These are phyloP conservation scores for Globisporangium iwayamae DNA, from an alignment of 352 stramenopile species.

Conservation along the genomic window DNA sequence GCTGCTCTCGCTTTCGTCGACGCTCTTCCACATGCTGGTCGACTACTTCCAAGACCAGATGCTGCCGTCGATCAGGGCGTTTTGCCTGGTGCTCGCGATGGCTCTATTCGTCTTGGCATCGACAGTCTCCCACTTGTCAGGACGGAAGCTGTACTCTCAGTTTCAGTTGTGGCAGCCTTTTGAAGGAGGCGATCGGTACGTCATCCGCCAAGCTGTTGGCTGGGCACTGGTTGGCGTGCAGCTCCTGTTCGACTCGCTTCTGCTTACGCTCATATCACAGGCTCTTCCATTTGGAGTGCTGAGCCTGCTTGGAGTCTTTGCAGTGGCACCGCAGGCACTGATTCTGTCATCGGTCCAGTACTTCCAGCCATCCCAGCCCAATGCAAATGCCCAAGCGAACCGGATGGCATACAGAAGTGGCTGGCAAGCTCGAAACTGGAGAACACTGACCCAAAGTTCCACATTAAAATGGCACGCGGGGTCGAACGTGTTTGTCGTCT, in stretches of 20 bases:
- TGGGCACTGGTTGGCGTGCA: slow-evolving; percentile 52
- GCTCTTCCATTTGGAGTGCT: slow-evolving; percentile 25
- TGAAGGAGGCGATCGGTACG: slow-evolving; percentile 38
- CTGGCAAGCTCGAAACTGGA: slow-evolving; percentile 16
- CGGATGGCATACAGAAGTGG: not conserved
- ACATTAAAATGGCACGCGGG: slow-evolving; percentile 27
- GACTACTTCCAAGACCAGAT: slow-evolving; percentile 31
- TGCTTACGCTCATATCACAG: slow-evolving; percentile 27
- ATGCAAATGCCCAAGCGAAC: not conserved
- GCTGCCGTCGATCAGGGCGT: slow-evolving; percentile 10
- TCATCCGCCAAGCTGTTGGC: slow-evolving; percentile 46
- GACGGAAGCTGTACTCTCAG: slow-evolving; percentile 18
- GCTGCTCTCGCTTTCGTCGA: slow-evolving; percentile 33
- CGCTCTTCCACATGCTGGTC: slow-evolving; percentile 34
- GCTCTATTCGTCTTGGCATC: slow-evolving; percentile 29
- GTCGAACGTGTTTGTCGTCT: slow-evolving; percentile 27
- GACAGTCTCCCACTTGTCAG: slow-evolving; percentile 29
- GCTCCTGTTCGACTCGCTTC: slow-evolving; percentile 44
- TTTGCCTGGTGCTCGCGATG: slow-evolving; percentile 26
- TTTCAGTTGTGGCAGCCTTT: slow-evolving; percentile 51
- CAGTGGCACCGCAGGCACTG: slow-evolving; percentile 29
- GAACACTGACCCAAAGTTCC: slow-evolving; percentile 16
- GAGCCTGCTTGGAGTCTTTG: slow-evolving; percentile 31
- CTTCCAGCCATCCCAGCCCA: slow-evolving; percentile 17
- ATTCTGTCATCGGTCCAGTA: slow-evolving; percentile 38